Evolutionary conservation across 345 rosid species (phyloP).

Genomic region (Eucalyptus dawsonii): DNA sequence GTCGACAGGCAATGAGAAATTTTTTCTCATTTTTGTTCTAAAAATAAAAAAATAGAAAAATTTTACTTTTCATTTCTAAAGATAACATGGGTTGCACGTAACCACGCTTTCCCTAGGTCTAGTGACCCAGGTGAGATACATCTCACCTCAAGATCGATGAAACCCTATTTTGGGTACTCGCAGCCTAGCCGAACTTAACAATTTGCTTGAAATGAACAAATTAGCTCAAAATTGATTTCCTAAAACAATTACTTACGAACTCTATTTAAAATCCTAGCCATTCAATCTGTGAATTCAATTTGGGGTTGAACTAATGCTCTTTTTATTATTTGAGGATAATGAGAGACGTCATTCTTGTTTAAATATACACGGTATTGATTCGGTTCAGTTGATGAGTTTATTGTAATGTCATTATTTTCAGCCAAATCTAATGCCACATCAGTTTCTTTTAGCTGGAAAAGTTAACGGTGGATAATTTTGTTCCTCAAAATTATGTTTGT

Average conservation of each 20-base stretch:
- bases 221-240: neutral
- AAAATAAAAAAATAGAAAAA: too few relatives aligned
- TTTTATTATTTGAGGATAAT: neutral
- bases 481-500: neutral
- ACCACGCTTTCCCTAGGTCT: neutral
- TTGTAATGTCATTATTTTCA: neutral
- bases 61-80: too few relatives aligned
- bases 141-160: neutral
- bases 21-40: too few relatives aligned
- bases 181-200: neutral
- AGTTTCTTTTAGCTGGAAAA: neutral
- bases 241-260: neutral
- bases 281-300: neutral
- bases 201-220: neutral
- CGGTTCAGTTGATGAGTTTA: neutral
- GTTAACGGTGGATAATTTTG: neutral
- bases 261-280: neutral
- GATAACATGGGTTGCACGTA: neutral
- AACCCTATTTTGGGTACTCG: neutral
- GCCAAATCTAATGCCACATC: neutral
- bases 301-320: neutral
- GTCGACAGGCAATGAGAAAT: rapidly evolving
- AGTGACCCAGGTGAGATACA: neutral
- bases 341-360: neutral
- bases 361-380: neutral